phyloP scores from a whole-genome alignment of 495 filamentous ascomycete species.

The Cryomyces minteri region DNA sequence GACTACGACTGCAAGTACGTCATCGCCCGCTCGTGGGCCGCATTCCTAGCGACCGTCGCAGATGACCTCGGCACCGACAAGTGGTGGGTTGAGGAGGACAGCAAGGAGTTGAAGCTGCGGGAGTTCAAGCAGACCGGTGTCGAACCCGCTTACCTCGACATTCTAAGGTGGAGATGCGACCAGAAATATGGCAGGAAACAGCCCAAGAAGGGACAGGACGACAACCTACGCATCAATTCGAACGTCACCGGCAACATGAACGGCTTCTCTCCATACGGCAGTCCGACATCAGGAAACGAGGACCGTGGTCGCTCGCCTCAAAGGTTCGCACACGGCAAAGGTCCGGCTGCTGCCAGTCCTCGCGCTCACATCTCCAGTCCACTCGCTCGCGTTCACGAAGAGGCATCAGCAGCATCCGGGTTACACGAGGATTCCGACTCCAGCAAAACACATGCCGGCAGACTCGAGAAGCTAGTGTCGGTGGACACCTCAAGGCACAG shows the following conservation, averaged over 20 bases:
- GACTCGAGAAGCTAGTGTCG: constrained; percentile 16
- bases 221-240: constrained; percentile 15
- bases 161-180: constrained; percentile 83
- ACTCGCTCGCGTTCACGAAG: constrained; percentile 22
- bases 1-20: constrained; percentile 99
- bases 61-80: constrained; percentile 80
- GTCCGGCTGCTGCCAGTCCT: constrained; percentile 11
- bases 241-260: constrained; percentile 10
- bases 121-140: constrained; percentile 78
- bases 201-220: constrained; percentile 10
- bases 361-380: constrained; percentile 19
- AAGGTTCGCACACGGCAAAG: constrained; percentile 11
- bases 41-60: constrained; percentile 69
- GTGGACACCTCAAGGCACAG: constrained; percentile 18
- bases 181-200: constrained; percentile 66
- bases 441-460: background rate
- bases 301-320: constrained; percentile 22
- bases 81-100: constrained; percentile 80
- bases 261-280: constrained; percentile 17
- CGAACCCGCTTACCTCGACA: constrained; percentile 88
- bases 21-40: constrained; percentile 77
- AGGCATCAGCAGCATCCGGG: constrained; percentile 12
- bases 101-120: constrained; percentile 71
- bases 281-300: constrained; percentile 11
- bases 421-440: constrained; percentile 9